These are phyloP conservation scores for Myochromella boudieri DNA, from an alignment of 768 basidiomycete genomes.

Conservation along the genomic window DNA sequence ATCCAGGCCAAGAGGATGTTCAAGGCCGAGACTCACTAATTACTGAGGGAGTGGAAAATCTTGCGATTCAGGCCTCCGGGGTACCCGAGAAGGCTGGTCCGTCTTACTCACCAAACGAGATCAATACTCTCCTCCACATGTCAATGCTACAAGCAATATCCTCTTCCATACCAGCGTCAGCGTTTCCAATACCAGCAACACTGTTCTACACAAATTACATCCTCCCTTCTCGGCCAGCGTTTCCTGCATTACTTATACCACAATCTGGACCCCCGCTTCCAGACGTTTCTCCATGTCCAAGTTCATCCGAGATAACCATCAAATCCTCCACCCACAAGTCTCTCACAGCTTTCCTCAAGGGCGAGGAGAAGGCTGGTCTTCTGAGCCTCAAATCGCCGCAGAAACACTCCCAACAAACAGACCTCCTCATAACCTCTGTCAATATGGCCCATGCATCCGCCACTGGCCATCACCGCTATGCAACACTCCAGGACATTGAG, in stretches of 20 bases:
- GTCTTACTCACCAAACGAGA: conserved; percentile 42
- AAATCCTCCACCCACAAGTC: conserved; percentile 82
- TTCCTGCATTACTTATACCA: conserved; percentile 39
- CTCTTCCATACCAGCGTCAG: conserved; percentile 41
- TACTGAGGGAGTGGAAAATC: conserved; percentile 7
- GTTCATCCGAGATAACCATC: conserved; percentile 58
- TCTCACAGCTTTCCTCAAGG: conserved; percentile 76
- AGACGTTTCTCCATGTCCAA: conserved; percentile 31
- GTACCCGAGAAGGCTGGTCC: conserved; percentile 1
- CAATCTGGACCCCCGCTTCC: conserved; percentile 19
- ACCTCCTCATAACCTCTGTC: conserved; percentile 55
- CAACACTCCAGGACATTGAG: conserved; percentile 68
- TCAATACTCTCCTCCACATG: conserved; percentile 54
- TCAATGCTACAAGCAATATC: conserved; percentile 69
- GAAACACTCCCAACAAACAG: conserved; percentile 47
- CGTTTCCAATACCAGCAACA: conserved; percentile 78
- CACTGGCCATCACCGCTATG: conserved; percentile 45
- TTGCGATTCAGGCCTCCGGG: conserved; percentile 10
- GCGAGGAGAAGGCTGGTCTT: conserved; percentile 70
- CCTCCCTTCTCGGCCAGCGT: conserved; percentile 79
- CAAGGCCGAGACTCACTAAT: conserved; percentile 4
- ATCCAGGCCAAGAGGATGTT: conserved; percentile 14
- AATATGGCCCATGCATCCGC: conserved; percentile 59
- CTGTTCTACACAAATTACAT: conserved; percentile 75
- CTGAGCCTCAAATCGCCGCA: conserved; percentile 68